Conservation (phyloP, 73 alveolate species). For the Breviolum minutum region DNA sequence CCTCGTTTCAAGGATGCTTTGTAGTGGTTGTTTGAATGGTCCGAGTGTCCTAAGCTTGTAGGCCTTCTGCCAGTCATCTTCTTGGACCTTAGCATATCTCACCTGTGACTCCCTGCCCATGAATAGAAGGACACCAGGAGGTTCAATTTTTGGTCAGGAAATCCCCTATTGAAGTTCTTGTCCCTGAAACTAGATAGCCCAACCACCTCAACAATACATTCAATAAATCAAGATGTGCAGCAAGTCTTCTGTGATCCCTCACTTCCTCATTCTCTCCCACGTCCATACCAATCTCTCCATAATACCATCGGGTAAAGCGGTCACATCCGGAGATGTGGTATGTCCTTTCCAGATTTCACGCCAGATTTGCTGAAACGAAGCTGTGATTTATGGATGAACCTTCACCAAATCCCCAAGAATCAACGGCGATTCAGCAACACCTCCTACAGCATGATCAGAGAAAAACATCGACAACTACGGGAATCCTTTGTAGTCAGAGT, state of each 20-base stretch:
- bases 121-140: no score
- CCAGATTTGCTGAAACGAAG: not conserved
- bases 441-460: not conserved
- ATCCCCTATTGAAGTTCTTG: not conserved
- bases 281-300: constrained; percentile 22
- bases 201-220: not conserved
- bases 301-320: constrained; percentile 82
- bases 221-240: not conserved
- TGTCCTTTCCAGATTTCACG: not conserved
- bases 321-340: constrained; percentile 85
- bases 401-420: not conserved
- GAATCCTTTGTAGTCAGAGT: no score
- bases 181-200: no score
- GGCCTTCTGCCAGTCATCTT: constrained; percentile 84
- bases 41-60: constrained; percentile 48
- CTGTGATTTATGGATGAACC: not conserved
- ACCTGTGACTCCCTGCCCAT: not conserved
- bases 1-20: not conserved
- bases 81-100: not conserved
- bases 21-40: not conserved
- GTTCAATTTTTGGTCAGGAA: not conserved
- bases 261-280: constrained; percentile 85
- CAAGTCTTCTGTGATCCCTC: no score
- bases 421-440: not conserved
- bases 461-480: not conserved